Percentiles rank a stretch among this genome's conserved stretches.
Conservation (phyloP, 75 land plant species). For the Pinus tabuliformis region DNA sequence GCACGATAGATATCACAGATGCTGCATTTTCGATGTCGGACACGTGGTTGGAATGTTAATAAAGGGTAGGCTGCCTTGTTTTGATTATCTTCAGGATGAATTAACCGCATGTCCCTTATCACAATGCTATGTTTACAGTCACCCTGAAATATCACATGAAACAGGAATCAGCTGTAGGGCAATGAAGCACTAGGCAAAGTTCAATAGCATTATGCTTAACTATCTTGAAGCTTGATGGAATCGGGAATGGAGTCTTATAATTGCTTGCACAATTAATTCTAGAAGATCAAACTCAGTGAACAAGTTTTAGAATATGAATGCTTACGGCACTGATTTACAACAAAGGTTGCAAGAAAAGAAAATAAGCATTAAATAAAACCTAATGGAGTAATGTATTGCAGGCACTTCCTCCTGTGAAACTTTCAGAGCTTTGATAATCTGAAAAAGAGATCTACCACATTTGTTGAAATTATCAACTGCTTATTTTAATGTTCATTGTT, state of each 20-base stretch:
- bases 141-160: constrained; percentile 44
- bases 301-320: background rate
- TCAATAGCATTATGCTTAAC: background rate
- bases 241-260: background rate
- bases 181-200: background rate
- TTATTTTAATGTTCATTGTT: background rate
- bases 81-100: constrained; percentile 78
- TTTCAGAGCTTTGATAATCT: background rate
- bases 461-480: background rate
- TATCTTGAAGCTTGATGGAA: background rate
- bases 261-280: background rate
- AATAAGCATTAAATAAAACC: background rate
- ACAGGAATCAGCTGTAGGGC: background rate
- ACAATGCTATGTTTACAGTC: constrained; percentile 87
- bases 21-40: constrained; percentile 61
- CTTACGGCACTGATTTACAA: constrained; percentile 2
- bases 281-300: background rate
- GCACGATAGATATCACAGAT: constrained; percentile 76
- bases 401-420: constrained; percentile 6
- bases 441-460: too few species aligned
- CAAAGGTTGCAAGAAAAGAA: background rate
- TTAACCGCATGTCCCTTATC: constrained; percentile 81
- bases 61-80: constrained; percentile 71
- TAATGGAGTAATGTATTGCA: background rate
- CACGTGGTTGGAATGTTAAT: constrained; percentile 41